phyloP scores from a whole-genome alignment of 345 rosid species.

The Cardiospermum halicacabum region DNA sequence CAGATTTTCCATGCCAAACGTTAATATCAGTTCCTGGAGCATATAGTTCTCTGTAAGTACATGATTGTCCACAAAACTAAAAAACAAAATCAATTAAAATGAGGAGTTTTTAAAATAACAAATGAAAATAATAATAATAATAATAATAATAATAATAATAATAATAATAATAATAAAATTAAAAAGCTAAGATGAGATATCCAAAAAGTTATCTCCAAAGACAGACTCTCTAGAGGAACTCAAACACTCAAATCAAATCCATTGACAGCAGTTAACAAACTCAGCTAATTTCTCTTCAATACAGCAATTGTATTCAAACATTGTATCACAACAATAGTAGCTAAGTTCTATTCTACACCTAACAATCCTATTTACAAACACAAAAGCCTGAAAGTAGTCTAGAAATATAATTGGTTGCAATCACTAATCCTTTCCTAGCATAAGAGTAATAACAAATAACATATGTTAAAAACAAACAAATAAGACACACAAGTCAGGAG shows the following conservation, averaged over 20 bases:
- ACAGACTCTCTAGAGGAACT: background rate
- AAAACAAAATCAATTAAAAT: background rate
- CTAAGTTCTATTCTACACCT: background rate
- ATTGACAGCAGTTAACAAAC: too few species aligned
- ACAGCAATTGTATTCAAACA: background rate
- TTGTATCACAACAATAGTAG: background rate
- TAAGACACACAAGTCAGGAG: background rate
- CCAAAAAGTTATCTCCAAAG: background rate
- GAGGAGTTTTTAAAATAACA: too few species aligned
- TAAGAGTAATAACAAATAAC: background rate
- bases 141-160: background rate
- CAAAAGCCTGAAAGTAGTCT: background rate
- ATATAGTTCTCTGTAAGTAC: constrained; percentile 9
- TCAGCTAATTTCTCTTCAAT: too few species aligned
- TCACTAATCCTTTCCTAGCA: background rate
- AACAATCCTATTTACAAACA: background rate
- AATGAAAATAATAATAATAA: too few species aligned
- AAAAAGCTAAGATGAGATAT: background rate
- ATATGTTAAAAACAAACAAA: background rate
- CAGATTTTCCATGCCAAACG: constrained; percentile 94
- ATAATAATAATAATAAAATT: background rate
- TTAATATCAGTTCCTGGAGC: constrained; percentile 80
- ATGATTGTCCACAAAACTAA: background rate
- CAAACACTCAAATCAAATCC: background rate
- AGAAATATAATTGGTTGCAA: background rate